phyloP scores from a whole-genome alignment of 176 grass and related monocot species.

The Oryza meridionalis region DNA sequence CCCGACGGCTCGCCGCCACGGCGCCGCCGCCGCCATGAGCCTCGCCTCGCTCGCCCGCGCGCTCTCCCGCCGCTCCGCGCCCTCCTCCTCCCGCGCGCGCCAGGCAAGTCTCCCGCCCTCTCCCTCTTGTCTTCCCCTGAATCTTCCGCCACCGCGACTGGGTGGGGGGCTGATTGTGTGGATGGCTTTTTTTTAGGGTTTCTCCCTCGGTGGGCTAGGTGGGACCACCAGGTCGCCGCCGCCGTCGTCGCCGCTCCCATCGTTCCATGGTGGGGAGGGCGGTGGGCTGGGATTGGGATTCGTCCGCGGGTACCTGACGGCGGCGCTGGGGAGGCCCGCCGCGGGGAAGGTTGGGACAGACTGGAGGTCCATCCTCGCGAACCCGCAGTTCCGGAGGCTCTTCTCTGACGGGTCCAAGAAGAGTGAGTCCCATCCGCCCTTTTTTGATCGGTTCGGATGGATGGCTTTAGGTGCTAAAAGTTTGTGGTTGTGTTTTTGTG shows the following conservation, averaged over 20 bases:
- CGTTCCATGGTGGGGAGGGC: constrained; percentile 34
- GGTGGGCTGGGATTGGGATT: constrained; percentile 37
- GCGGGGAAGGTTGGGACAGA: constrained; percentile 40
- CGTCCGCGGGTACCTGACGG: constrained; percentile 66
- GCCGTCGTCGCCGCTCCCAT: constrained; percentile 22
- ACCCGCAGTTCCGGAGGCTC: constrained; percentile 70
- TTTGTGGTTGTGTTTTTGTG: not conserved
- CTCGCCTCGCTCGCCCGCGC: constrained; percentile 71
- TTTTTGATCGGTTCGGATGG: not conserved
- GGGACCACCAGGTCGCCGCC: constrained; percentile 30
- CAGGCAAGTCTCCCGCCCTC: constrained; percentile 27
- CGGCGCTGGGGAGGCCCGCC: constrained; percentile 46
- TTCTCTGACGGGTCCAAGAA: constrained; percentile 83
- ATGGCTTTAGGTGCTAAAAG: not conserved
- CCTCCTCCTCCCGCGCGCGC: constrained; percentile 54
- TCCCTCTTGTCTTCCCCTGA: not conserved
- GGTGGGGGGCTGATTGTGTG: constrained; percentile 25
- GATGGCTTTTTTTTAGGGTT: constrained; percentile 54
- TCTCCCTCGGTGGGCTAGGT: constrained; percentile 44
- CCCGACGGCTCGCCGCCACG: not conserved
- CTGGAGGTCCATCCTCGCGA: constrained; percentile 76
- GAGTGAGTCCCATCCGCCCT: constrained; percentile 42
- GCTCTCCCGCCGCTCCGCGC: constrained; percentile 68
- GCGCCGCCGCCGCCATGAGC: constrained; percentile 52
- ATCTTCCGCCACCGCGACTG: not conserved